Evolutionary conservation across 257 asterid species (phyloP), one percentile per base, ranked within the genome.

Genomic region (Parsonsia alboflavescens): DNA sequence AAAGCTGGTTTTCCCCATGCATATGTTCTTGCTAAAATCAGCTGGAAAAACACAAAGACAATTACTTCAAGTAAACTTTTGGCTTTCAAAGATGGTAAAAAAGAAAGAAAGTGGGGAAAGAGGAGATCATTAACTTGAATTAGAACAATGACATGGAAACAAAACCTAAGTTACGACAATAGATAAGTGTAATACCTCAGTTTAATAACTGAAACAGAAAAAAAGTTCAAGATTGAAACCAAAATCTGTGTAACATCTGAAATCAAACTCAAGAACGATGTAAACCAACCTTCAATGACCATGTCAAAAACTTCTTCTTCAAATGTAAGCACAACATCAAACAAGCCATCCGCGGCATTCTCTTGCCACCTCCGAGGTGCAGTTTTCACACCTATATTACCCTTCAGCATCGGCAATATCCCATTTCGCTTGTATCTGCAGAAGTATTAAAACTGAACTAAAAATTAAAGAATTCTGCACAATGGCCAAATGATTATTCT

Each of bases 291-390:
- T 92, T 95, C 97, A 75, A 89, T 80, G 78, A 92, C 97, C 96
- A 89, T 90, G 82, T 95, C 99, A 16, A 95, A 95, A 41, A 95
- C 99, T 78, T 95, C 92, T 75, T 92, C 99, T 83, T 95, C 99
- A 74, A 95, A 95, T 0, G 97, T 83, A 81, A 95, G 91, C 59
- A 95, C 99, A 42, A 92, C 96, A 53, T 95, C 99, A 64, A 95
- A 95, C 52, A 86, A 66, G 21, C 99, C 99, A 82, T 95, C 99
- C 10, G 85, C 80, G 13, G 93, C 96, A 81, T 95, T 95, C 1
- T 89, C 97, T 77, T 95, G 99, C 99, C 99, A 95, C 36, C 99
- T 87, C 75, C 92, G 99, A 50, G 99, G 99, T 21, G 99, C 96
- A 6, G 78, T 73, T 81, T 95, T 95, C 24, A 95, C 99, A 61